Evolutionary conservation across 805 yeast species (phyloP), one percentile per base, ranked within the genome.

Genomic region (Candida pseudoglaebosa): DNA sequence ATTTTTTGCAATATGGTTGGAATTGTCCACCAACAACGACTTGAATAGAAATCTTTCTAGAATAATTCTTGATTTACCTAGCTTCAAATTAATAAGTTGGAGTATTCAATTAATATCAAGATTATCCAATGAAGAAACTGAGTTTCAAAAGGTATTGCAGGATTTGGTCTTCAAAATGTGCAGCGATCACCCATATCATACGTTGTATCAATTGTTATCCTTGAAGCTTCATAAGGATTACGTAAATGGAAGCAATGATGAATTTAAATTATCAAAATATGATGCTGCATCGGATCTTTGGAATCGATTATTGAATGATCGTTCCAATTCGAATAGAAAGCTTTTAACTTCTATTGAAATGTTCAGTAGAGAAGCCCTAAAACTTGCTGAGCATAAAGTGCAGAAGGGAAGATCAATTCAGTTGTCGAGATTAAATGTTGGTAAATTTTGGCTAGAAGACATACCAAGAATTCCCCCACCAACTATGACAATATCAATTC

Each of bases 1-100:
- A 40, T 82, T 90, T 44, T 82, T 90, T 57, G 84, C 90, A 0
- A 57, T 91, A 8, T 91, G 97, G 95, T 67, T 91, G 28, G 84
- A 82, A 43, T 72, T 78, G 47, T 69, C 79, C 2, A 54, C 56
- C 4, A 67, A 68, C 24, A 70, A 58, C 1, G 56, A 52, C 0
- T 61, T 84, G 4, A 81, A 77, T 45, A 43, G 40, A 3, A 48
- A 60, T 6, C 63, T 84, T 7, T 50, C 50, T 10, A 47, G 53
- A 2, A 60, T 64, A 4, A 50, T 82, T 2, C 36, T 51, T 0
- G 34, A 36, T 0, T 59, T 86, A 14, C 84, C 95, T 0, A 67
- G 75, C 10, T 66, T 68, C 52, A 81, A 81, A 48, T 75, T 88
- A 38, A 67, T 86, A 4, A 76, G 88, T 0, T 90, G 97, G 96